A percentile compares a stretch with the other conserved stretches of the same genome.
Evolutionary conservation across 805 yeast species (phyloP).

Genomic region (Candida rishiriensis): DNA sequence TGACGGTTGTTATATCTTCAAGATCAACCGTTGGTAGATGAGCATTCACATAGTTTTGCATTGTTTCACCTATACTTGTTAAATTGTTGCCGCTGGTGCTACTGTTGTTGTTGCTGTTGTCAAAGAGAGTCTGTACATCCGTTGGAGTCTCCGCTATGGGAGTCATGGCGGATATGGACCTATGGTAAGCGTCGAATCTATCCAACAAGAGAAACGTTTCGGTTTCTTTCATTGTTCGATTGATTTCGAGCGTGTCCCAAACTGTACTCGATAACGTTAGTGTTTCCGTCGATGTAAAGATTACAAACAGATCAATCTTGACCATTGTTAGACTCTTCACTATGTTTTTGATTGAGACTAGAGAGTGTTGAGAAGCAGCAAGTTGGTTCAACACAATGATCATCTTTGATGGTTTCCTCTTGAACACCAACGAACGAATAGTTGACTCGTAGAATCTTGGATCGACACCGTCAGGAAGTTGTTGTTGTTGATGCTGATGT

Average conservation of each 20-base stretch:
- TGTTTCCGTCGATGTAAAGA: constrained; percentile 18
- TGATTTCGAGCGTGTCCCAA: constrained; percentile 11
- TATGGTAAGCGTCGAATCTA: constrained; percentile 16
- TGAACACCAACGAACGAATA: constrained; percentile 19
- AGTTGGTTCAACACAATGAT: constrained; percentile 26
- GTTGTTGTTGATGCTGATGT: background rate
- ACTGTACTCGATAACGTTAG: constrained; percentile 11
- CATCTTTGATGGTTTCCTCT: constrained; percentile 25
- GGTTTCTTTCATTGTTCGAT: constrained; percentile 1
- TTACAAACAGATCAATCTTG: constrained; percentile 23
- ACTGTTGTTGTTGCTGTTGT: too few relatives aligned
- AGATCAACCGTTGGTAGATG: background rate
- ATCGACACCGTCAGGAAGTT: constrained; percentile 23
- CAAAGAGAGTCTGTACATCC: background rate
- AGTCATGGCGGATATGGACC: constrained; percentile 4
- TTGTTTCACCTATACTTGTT: background rate
- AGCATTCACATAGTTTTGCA: background rate
- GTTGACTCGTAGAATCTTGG: constrained; percentile 28
- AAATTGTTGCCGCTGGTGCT: too few relatives aligned
- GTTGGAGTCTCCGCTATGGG: constrained; percentile 7
- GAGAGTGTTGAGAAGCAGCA: constrained; percentile 16
- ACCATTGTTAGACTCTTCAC: constrained; percentile 25
- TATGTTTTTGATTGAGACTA: constrained; percentile 26
- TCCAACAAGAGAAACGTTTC: constrained; percentile 7
- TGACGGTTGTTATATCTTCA: constrained; percentile 19